A percentile compares a stretch with the other conserved stretches of the same genome.
Conservation (phyloP, 306 rosid species). For the Alnus rubra region DNA sequence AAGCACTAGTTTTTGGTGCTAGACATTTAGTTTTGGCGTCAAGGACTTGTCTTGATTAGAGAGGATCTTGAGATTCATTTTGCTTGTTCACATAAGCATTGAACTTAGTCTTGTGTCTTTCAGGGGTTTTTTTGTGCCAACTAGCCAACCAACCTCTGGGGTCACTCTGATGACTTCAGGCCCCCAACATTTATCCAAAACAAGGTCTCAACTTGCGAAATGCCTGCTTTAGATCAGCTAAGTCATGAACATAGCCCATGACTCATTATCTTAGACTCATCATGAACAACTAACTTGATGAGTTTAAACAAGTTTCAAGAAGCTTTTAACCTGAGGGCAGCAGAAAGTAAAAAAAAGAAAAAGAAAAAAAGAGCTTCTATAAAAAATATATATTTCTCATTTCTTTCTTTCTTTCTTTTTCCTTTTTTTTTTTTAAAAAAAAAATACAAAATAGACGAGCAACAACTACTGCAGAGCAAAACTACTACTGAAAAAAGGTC, state of each 20-base stretch:
- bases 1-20: constrained; percentile 42
- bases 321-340: no score
- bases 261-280: constrained; percentile 14
- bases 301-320: no score
- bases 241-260: neutral
- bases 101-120: constrained; percentile 61
- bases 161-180: constrained; percentile 33
- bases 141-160: constrained; percentile 40
- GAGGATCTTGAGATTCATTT: constrained; percentile 29
- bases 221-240: constrained; percentile 16
- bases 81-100: constrained; percentile 50
- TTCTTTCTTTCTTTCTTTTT: no score
- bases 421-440: no score
- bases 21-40: constrained; percentile 48
- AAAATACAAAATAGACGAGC: no score
- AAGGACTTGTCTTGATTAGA: constrained; percentile 42
- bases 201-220: constrained; percentile 19
- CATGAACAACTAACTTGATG: neutral
- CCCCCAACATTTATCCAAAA: constrained; percentile 31
- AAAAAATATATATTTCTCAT: no score
- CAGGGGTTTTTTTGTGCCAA: constrained; percentile 38
- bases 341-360: no score
- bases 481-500: no score
- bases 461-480: no score
- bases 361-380: no score